These are phyloP conservation scores for Arctium minus DNA, from an alignment of 129 eudicot species.

Conservation along the genomic window DNA sequence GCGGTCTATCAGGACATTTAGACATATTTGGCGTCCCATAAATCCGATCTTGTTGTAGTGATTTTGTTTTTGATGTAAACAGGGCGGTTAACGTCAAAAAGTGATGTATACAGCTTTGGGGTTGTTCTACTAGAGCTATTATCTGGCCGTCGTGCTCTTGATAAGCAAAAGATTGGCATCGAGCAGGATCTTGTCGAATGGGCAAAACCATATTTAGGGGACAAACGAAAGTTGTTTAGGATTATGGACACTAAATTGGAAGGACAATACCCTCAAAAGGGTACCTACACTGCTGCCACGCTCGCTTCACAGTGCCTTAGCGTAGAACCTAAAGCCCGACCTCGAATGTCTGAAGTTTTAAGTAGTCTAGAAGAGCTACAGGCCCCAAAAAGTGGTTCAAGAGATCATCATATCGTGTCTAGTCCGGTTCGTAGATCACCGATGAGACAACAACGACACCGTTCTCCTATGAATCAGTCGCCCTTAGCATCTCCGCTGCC, in stretches of 20 bases:
- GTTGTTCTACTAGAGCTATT: conserved; percentile 29
- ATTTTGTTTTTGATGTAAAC: neutral
- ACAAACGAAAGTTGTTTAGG: neutral
- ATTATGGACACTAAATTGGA: conserved; percentile 19
- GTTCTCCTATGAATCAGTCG: conserved; percentile 38
- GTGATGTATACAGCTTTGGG: conserved; percentile 35
- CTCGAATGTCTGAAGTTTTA: conserved; percentile 27
- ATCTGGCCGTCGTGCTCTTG: conserved; percentile 20
- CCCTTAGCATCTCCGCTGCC: conserved; percentile 55
- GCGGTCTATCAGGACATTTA: neutral
- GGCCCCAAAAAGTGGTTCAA: neutral
- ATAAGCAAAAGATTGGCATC: neutral
- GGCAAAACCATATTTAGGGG: neutral
- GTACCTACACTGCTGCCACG: neutral
- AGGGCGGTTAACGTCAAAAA: conserved; percentile 25
- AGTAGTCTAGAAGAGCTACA: conserved; percentile 11
- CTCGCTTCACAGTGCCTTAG: conserved; percentile 14
- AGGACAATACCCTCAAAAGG: conserved; percentile 10
- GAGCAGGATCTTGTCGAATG: conserved; percentile 7
- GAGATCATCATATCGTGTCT: neutral
- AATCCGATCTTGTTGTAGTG: neutral
- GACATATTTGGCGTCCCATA: neutral
- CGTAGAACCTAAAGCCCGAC: conserved; percentile 10
- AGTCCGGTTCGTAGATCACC: neutral
- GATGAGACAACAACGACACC: neutral